Base-by-base conservation (phyloP, 345 rosid species). In the Garcia nutans region DNA sequence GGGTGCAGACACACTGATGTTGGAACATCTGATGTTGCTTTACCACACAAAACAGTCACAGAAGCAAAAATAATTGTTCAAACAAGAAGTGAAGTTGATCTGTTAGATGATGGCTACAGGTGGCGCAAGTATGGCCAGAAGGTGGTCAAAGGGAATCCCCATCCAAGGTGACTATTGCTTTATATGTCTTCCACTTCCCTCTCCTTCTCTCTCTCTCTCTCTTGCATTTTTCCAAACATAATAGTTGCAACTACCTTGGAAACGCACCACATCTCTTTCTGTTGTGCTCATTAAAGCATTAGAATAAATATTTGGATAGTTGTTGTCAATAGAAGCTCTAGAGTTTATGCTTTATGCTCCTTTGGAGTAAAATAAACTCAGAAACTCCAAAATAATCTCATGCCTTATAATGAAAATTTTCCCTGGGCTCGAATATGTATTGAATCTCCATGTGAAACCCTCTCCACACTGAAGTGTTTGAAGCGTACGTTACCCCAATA, bases 91-190 rank as follows among this genome's bases (percentile, higher is more conserved):
- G 96, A 93, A 86, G 96, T 96, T 47, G 99, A 96, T 84, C 97
- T 96, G 76, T 82, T 96, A 42, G 98, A 96, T 77, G 99, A 96
- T 88, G 99, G 99, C 70, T 96, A 89, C 77, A 89, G 90, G 75
- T 96, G 98, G 99, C 98, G 99, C 76, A 96, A 96, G 77, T 96
- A 96, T 64, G 99, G 99, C 80, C 99, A 96, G 90, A 93, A 96
- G 85, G 92, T 96, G 80, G 99, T 96, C 80, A 96, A 96, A 83
- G 99, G 99, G 80, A 96, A 90, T 78, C 91, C 94, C 24, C 90
- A 96, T 87, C 99, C 98, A 15, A 93, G 98, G 99, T 93, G 50
- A 50, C 59, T 57, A 37, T 45, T 66, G 22, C 68, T 65, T 76
- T 59, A 45, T n/a, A 74, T 80, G 17, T 71, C 37, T 76, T 37